Evolutionary conservation across 805 yeast genomes (phyloP).

Genomic region (Ogataea angusta): DNA sequence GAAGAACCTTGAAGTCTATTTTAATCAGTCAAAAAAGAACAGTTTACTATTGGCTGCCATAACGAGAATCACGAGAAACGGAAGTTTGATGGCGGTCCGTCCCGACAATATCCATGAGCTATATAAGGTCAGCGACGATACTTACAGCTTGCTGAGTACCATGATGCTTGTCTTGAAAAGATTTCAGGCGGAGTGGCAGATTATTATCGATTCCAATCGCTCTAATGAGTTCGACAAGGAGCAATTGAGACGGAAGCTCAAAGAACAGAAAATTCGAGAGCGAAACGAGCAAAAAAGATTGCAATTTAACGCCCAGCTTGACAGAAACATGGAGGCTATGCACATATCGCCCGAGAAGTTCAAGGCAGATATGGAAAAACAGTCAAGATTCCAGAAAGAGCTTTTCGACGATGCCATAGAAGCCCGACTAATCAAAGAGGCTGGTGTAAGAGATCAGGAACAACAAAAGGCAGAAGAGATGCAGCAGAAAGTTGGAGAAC

Average conservation of each 20-base stretch:
- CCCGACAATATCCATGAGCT: slow-evolving; percentile 39
- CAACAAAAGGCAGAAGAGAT: slow-evolving; percentile 13
- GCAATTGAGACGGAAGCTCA: slow-evolving; percentile 25
- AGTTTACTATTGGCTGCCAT: slow-evolving; percentile 47
- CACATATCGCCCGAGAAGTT: slow-evolving; percentile 25
- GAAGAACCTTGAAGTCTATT: slow-evolving; percentile 22
- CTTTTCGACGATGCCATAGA: slow-evolving; percentile 26
- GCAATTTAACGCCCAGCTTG: slow-evolving; percentile 7
- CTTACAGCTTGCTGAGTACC: slow-evolving; percentile 30
- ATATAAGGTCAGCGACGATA: slow-evolving; percentile 41
- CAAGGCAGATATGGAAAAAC: slow-evolving; percentile 25
- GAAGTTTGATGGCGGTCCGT: slow-evolving; percentile 34
- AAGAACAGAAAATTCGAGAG: slow-evolving; percentile 20
- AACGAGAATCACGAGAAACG: slow-evolving; percentile 43
- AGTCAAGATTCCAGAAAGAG: slow-evolving; percentile 24
- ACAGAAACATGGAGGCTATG: slow-evolving; percentile 23
- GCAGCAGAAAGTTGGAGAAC: slow-evolving; percentile 19
- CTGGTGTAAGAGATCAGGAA: slow-evolving; percentile 18
- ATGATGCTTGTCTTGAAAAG: slow-evolving; percentile 34
- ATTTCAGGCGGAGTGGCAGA: slow-evolving; percentile 40
- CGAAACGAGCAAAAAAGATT: slow-evolving; percentile 17
- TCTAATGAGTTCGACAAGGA: slow-evolving; percentile 42
- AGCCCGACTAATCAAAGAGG: slow-evolving; percentile 22
- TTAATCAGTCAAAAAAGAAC: slow-evolving; percentile 45
- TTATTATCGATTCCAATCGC: slow-evolving; percentile 28